phyloP scores from a whole-genome alignment of 768 basidiomycete genomes.

The Lentinula lateritia region DNA sequence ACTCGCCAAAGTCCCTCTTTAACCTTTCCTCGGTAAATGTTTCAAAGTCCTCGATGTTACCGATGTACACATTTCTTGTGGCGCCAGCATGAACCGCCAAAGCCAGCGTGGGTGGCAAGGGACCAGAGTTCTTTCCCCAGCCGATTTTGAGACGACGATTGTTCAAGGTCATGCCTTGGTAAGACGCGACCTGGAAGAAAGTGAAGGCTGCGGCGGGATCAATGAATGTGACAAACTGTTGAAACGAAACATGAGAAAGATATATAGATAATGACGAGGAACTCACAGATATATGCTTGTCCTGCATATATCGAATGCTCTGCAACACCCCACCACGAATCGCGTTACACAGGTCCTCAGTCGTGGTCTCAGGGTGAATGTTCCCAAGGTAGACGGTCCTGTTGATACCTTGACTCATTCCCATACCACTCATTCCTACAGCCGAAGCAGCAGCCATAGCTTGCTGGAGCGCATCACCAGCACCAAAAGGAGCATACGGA shows the following conservation, averaged over 20 bases:
- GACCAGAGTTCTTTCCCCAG: conserved; percentile 96
- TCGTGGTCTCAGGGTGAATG: conserved; percentile 92
- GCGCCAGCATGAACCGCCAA: conserved; percentile 90
- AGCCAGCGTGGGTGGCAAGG: conserved; percentile 76
- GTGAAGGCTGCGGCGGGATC: conserved; percentile 90
- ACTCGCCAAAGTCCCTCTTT: conserved; percentile 91
- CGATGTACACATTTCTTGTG: conserved; percentile 95
- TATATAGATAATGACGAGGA: not conserved
- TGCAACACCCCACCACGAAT: conserved; percentile 96
- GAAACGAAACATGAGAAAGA: not conserved
- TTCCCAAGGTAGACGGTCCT: conserved; percentile 94
- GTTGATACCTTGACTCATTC: conserved; percentile 54
- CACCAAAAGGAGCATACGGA: conserved; percentile 49
- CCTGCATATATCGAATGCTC: conserved; percentile 91
- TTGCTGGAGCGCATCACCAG: conserved; percentile 33
- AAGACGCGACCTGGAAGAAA: conserved; percentile 90
- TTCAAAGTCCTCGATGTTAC: conserved; percentile 94
- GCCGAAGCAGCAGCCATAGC: conserved; percentile 14
- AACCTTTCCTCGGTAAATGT: conserved; percentile 85
- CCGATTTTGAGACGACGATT: conserved; percentile 94
- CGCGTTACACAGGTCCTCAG: conserved; percentile 94
- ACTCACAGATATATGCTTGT: conserved; percentile 94
- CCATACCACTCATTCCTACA: conserved; percentile 6
- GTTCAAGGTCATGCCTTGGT: conserved; percentile 86
- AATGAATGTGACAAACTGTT: conserved; percentile 91